phyloP scores from a whole-genome alignment of 2,329 filamentous ascomycete genomes.

The Penicillium sp. region DNA sequence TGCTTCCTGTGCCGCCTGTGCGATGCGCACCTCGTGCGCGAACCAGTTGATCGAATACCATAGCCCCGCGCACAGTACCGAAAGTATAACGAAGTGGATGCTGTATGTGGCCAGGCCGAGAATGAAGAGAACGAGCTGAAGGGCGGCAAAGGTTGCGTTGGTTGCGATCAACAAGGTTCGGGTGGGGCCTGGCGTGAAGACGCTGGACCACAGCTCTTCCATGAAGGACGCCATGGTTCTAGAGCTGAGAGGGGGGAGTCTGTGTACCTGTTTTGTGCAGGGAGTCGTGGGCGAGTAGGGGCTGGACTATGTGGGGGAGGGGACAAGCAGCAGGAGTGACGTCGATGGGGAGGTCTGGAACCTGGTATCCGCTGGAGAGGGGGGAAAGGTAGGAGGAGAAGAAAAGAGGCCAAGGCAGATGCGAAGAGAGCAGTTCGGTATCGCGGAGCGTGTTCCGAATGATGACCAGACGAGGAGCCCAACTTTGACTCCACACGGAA shows the following conservation, averaged over 20 bases:
- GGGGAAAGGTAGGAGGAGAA: not conserved
- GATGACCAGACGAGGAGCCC: not conserved
- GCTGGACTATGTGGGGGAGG: not conserved
- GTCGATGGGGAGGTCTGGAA: slow-evolving; percentile 26
- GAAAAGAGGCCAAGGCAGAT: not conserved
- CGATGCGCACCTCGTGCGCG: slow-evolving; percentile 64
- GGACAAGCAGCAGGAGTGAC: slow-evolving; percentile 13
- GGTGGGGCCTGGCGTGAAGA: slow-evolving; percentile 91
- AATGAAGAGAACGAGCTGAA: slow-evolving; percentile 75
- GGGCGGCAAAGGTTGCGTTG: slow-evolving; percentile 82
- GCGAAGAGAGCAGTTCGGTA: not conserved
- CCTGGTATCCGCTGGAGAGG: slow-evolving; percentile 25
- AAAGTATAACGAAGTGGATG: slow-evolving; percentile 85
- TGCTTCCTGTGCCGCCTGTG: slow-evolving; percentile 52
- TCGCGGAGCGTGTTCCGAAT: slow-evolving; percentile 20
- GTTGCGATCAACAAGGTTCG: slow-evolving; percentile 86
- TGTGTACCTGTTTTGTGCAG: not conserved
- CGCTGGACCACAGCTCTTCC: slow-evolving; percentile 81
- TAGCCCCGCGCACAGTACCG: slow-evolving; percentile 74
- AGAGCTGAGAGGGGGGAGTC: slow-evolving; percentile 8
- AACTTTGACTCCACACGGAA: not conserved
- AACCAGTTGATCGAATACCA: slow-evolving; percentile 99
- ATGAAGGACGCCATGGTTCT: slow-evolving; percentile 58
- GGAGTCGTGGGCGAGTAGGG: not conserved
- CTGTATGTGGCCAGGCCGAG: slow-evolving; percentile 83